Evolutionary conservation across 2,329 filamentous ascomycete species (phyloP).

Genomic region (Fusarium nodosum): DNA sequence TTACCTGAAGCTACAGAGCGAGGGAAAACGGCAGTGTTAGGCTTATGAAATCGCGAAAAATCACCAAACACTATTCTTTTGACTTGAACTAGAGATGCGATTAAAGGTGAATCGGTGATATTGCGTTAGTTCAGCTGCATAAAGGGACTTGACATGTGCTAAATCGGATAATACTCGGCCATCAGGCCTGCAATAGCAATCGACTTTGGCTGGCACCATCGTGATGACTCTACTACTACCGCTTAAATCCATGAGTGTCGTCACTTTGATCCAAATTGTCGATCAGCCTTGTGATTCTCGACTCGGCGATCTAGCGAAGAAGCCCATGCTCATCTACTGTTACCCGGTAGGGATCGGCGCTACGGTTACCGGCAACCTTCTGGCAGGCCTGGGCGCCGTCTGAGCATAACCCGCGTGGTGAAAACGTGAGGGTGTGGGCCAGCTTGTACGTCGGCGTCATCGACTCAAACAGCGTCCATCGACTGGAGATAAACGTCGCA

Average conservation of each 20-base stretch:
- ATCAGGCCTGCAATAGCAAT: neutral
- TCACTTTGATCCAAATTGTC: conserved; percentile 5
- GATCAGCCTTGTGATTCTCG: conserved; percentile 3
- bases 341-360: neutral
- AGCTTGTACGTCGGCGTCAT: conserved; percentile 22
- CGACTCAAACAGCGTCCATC: conserved; percentile 11
- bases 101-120: neutral
- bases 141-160: neutral
- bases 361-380: conserved; percentile 23
- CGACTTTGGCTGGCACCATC: neutral
- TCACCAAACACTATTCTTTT: neutral
- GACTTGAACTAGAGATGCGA: neutral
- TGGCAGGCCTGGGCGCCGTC: too few species aligned
- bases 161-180: conserved; percentile 12
- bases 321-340: neutral
- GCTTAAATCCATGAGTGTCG: neutral
- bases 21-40: too few species aligned
- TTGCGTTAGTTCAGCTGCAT: neutral
- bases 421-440: conserved; percentile 8
- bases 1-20: too few species aligned
- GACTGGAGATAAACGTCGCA: neutral
- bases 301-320: neutral
- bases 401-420: neutral
- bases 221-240: neutral
- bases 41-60: too few species aligned